Base-by-base conservation (phyloP, 805 yeast genomes). In the Nakazawaea molendinolei region DNA sequence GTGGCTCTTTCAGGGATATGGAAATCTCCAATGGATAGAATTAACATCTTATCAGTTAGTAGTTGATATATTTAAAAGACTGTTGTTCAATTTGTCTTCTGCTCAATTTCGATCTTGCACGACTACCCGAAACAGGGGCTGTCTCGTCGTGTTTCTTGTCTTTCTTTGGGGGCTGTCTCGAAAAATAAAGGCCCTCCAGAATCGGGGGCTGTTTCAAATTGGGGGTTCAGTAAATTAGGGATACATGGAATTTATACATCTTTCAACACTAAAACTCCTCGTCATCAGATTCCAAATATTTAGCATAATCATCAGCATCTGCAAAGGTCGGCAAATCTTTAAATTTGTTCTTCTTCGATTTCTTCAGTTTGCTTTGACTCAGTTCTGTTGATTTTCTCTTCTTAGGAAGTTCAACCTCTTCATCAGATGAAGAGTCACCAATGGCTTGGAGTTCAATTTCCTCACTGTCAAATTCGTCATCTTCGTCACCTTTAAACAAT, bases 1-100 rank as follows among this genome's bases (percentile, higher is more conserved):
- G 74, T 65, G 8, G 90, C 84, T 45, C 96, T 65, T 39, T 86
- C 87, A 1, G 98, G 98, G 22, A 90, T 82, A 56, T 80, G 86
- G 2, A 90, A 68, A 53, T 90, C 97, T 8, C 96, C 95, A 44
- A 90, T 75, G 3, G 94, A 94, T 28, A 90, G 63, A 17, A 81
- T 63, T 30, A 83, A 65, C 92, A 83, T 82, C 28, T 12, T 24
- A 9, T 24, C n/a, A 9, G 14, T 24, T 24, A 22, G 23, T 22
- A 10, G 23, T 22, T 22, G 24, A 22, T 22, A 8, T 8, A 12
- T 22, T 22, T 8, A 22, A 22, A 8, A 12, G 12, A 22, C 24
- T 22, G 24, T 22, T 22, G 24, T 22, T 12, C 24, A 22, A 12
- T 22, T 22, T 8, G 24, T 12, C 27, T n/a, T n/a, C n/a, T n/a